Evolutionary conservation across 331 rosid genomes (phyloP).

Genomic region (Acacia pycnantha): DNA sequence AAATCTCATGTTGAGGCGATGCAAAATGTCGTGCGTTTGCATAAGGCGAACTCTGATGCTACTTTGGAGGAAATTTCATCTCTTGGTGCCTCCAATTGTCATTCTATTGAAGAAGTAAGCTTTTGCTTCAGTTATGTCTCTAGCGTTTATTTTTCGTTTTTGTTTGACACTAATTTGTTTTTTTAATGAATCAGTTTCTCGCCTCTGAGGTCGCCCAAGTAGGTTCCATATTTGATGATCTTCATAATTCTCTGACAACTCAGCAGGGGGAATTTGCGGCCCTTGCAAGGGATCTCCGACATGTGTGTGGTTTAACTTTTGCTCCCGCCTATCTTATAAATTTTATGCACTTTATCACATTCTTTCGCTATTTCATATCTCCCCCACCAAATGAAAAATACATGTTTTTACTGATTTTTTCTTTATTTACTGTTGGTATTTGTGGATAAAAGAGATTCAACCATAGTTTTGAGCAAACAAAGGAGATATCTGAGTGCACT

Average conservation of each 20-base stretch:
- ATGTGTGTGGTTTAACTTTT: slow-evolving; percentile 48
- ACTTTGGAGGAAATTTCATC: slow-evolving; percentile 68
- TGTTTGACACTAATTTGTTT: background rate
- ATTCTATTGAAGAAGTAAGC: slow-evolving; percentile 73
- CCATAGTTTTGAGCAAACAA: slow-evolving; percentile 56
- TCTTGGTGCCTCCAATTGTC: slow-evolving; percentile 54
- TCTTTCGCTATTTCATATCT: background rate
- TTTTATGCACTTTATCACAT: background rate
- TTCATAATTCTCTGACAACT: slow-evolving; percentile 64
- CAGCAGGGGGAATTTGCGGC: slow-evolving; percentile 68
- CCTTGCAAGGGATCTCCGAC: slow-evolving; percentile 71
- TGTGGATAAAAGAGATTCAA: slow-evolving; percentile 58
- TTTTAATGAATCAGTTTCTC: slow-evolving; percentile 57
- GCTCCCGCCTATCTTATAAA: background rate
- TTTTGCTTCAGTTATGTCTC: background rate
- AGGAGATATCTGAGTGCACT: slow-evolving; percentile 62
- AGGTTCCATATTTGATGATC: slow-evolving; percentile 58
- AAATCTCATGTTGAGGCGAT: slow-evolving; percentile 76
- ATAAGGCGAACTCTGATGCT: slow-evolving; percentile 77
- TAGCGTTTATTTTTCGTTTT: background rate
- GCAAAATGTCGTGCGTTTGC: slow-evolving; percentile 89
- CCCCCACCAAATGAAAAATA: background rate
- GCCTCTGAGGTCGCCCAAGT: slow-evolving; percentile 57
- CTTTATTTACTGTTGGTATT: slow-evolving; percentile 16
- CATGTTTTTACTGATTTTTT: background rate